Conservation (phyloP, 306 rosid genomes). For the Cucumis cinereus region DNA sequence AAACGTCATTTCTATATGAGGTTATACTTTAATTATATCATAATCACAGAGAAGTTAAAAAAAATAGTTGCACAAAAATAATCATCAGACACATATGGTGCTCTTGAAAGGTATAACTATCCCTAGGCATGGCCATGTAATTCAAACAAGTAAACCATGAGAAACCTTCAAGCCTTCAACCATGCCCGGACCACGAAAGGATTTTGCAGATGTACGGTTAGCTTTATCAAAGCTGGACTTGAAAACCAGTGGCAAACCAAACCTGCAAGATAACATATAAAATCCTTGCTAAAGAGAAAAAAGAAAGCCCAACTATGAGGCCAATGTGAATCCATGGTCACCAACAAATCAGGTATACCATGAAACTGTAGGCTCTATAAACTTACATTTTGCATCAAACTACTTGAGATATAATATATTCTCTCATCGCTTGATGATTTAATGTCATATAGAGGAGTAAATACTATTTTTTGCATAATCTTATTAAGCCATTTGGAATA, state of each 20-base stretch:
- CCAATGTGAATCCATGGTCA: background rate
- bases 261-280: slow-evolving; percentile 33
- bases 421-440: background rate
- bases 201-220: slow-evolving; percentile 87
- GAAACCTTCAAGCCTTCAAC: slow-evolving; percentile 76
- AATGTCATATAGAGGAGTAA: background rate
- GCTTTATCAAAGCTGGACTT: slow-evolving; percentile 98
- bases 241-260: slow-evolving; percentile 84
- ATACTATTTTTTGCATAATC: background rate
- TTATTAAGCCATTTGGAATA: background rate
- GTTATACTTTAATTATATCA: background rate
- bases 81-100: background rate
- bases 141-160: slow-evolving; percentile 7
- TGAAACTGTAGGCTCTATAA: background rate
- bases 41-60: background rate
- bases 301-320: background rate
- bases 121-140: background rate
- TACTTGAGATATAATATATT: background rate
- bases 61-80: background rate
- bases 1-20: background rate
- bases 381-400: background rate
- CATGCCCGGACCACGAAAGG: slow-evolving; percentile 95
- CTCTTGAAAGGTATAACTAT: background rate
- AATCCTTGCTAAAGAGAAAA: background rate
- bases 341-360: background rate